Conservation (phyloP, 2,329 filamentous ascomycete genomes). For the Paraphaeosphaeria minitans region DNA sequence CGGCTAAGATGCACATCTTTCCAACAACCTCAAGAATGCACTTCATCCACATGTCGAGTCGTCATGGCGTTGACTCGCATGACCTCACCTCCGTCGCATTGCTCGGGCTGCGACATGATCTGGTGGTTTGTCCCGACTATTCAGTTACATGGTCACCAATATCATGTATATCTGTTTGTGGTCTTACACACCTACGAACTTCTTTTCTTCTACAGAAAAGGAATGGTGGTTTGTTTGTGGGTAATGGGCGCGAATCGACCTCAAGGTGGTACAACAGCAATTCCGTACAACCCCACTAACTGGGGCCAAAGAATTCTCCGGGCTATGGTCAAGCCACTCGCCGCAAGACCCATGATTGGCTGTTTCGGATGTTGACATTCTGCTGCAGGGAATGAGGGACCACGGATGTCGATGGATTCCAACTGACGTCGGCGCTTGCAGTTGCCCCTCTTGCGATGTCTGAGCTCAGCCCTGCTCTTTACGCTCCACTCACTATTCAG, state of each 20-base stretch:
- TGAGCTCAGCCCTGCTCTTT: not conserved
- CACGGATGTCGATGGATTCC: constrained; percentile 12
- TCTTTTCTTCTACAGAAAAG: not conserved
- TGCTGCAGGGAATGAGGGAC: constrained; percentile 17
- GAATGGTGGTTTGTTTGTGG: constrained; percentile 22
- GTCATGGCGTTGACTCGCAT: not conserved
- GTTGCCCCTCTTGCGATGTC: not conserved
- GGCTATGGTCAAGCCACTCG: constrained; percentile 23
- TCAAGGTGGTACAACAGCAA: constrained; percentile 32
- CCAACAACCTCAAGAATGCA: constrained; percentile 22
- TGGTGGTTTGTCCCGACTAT: not conserved
- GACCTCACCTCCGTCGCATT: not conserved
- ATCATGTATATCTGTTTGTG: not conserved
- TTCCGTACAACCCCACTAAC: constrained; percentile 11
- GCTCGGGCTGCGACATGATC: not conserved
- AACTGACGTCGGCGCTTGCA: constrained; percentile 19
- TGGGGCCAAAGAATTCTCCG: constrained; percentile 27
- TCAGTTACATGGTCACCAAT: constrained; percentile 4
- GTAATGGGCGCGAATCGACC: constrained; percentile 3
- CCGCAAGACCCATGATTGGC: constrained; percentile 20
- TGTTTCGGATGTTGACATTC: constrained; percentile 15
- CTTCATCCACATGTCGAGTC: not conserved
- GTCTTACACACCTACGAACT: not conserved
- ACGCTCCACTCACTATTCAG: not conserved
- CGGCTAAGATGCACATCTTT: constrained; percentile 17